Base-by-base conservation (phyloP, 2,329 filamentous ascomycete genomes). In the Mycosphaerella sp. region DNA sequence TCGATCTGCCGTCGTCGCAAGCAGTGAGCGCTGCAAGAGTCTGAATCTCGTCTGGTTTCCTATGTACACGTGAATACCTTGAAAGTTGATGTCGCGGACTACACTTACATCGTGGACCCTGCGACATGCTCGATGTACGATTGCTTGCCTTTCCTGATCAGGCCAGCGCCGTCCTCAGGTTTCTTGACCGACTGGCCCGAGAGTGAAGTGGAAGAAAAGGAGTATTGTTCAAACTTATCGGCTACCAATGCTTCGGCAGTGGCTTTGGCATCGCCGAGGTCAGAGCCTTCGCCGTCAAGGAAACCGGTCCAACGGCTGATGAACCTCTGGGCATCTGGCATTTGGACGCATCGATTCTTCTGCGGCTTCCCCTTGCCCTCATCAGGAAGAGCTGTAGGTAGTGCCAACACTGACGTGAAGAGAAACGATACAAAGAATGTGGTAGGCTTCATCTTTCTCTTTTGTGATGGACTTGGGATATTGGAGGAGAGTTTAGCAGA, bases 181-280 rank as follows among this genome's bases (percentile, higher is more conserved):
- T 50, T 9, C 8, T 6, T 42, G 23, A 51, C 53, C 6, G 42
- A 26, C 14, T 50, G n/a, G 21, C 42, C 36, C 42, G 29, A 32
- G 3, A 45, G 17, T 3, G 53, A 46, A 4, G 29, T 41, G 29
- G 42, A 7, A 3, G 53, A 55, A 38, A 47, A 51, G 11, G 53
- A 55, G 43, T 51, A 44, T 14, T 41, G 23, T n/a, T 50, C 36
- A 21, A 55, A 29, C 11, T 55, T 47, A 17, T 55, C 53, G n/a
- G 41, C 48, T 11, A 50, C n/a, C 32, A 55, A 38, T 23, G 42
- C 47, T 41, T 55, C 47, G 23, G 32, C 53, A 34, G 53, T 55
- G 8, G 46, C 46, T 26, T 38, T 41, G 3, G 53, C 46, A 44
- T 55, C 47, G 14, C 53, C 47, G n/a, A 55, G 47, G 9, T 55